Evolutionary conservation across 169 alveolate species (phyloP).

Genomic region (Plasmodium yoelii): DNA sequence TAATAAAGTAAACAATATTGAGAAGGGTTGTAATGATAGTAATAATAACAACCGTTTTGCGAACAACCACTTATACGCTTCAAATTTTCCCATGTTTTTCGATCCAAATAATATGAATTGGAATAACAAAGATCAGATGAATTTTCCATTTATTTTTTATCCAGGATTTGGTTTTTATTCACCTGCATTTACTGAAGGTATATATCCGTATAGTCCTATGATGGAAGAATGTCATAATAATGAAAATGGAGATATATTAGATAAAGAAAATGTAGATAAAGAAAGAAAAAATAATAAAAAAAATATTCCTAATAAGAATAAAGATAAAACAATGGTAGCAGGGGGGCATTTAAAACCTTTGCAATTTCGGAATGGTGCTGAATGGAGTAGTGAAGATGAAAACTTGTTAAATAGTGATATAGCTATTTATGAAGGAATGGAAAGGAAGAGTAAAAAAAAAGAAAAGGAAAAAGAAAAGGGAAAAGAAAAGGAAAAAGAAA

Average conservation of each 20-base stretch:
- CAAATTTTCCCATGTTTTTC: background rate
- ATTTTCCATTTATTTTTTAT: background rate
- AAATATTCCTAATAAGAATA: background rate
- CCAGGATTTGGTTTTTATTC: background rate
- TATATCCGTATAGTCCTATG: background rate
- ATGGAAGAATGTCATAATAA: background rate
- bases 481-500: background rate
- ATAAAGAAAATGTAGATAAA: background rate
- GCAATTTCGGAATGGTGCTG: conserved; percentile 52
- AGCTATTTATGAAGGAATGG: background rate
- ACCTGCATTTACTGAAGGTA: background rate
- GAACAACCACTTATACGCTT: background rate
- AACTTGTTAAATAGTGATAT: conserved; percentile 11
- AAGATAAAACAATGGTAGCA: conserved; percentile 17
- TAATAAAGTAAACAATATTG: background rate
- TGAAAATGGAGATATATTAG: background rate
- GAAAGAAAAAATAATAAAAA: background rate
- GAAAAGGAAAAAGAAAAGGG: background rate
- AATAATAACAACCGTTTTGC: background rate
- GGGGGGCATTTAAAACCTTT: conserved; percentile 40
- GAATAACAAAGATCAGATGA: background rate
- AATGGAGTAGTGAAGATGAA: conserved; percentile 56
- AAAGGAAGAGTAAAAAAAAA: background rate
- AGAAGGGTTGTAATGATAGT: background rate
- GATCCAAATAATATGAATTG: background rate